These are phyloP conservation scores for Aspergillus latus DNA, from an alignment of 2,329 filamentous ascomycete genomes.

Conservation along the genomic window DNA sequence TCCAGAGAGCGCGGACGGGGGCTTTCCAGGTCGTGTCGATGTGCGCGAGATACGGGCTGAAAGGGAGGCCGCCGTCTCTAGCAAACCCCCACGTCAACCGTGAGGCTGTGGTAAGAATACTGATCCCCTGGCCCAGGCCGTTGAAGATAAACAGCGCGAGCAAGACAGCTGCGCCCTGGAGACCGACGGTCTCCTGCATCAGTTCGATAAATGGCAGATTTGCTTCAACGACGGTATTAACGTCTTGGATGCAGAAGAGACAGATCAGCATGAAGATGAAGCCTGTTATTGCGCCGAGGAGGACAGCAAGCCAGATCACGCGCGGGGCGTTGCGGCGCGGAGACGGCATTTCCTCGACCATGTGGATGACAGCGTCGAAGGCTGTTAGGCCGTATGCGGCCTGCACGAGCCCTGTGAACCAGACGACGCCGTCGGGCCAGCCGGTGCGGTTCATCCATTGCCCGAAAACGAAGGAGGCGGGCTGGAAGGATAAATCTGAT, in stretches of 20 bases:
- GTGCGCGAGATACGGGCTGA: conserved; percentile 46
- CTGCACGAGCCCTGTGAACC: conserved; percentile 59
- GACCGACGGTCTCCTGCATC: conserved; percentile 41
- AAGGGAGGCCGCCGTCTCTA: conserved; percentile 53
- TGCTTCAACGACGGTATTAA: conserved; percentile 45
- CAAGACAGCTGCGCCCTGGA: conserved; percentile 51
- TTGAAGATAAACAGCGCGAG: conserved; percentile 58
- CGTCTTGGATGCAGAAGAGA: conserved; percentile 52
- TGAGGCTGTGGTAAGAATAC: conserved; percentile 53
- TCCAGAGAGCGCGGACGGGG: conserved; percentile 54
- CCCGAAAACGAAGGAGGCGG: conserved; percentile 54
- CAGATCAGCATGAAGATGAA: conserved; percentile 56
- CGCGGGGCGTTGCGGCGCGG: conserved; percentile 53
- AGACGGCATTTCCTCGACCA: conserved; percentile 58
- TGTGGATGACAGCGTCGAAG: conserved; percentile 60
- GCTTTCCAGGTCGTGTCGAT: conserved; percentile 54
- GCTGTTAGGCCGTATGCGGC: conserved; percentile 58
- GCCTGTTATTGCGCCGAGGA: conserved; percentile 51
- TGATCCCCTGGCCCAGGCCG: conserved; percentile 55
- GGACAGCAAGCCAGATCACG: conserved; percentile 55
- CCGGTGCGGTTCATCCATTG: conserved; percentile 53
- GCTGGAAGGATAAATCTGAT: conserved; percentile 47
- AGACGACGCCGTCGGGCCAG: conserved; percentile 58
- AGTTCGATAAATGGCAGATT: conserved; percentile 54
- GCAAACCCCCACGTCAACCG: conserved; percentile 57